Percentiles rank a stretch among this genome's conserved stretches.
phyloP scores from a whole-genome alignment of 305 asterid species.

The Fraxinus angustifolia region DNA sequence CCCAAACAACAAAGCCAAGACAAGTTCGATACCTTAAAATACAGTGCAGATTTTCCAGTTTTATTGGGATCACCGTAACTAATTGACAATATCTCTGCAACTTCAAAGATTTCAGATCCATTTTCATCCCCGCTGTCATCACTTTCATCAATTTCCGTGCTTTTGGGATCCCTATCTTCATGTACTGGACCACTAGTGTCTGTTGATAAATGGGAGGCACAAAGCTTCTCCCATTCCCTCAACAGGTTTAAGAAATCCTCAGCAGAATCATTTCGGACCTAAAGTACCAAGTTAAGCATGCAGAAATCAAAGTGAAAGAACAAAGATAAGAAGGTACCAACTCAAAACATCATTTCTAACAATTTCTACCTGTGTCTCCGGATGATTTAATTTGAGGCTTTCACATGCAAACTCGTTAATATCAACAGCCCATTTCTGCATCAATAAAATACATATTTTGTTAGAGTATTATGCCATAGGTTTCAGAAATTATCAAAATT shows the following conservation, averaged over 20 bases:
- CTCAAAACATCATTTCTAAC: background rate
- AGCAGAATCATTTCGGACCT: slow-evolving; percentile 69
- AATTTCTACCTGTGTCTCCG: slow-evolving; percentile 53
- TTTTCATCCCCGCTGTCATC: slow-evolving; percentile 16
- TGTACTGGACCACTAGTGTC: slow-evolving; percentile 11
- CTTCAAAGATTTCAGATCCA: slow-evolving; percentile 48
- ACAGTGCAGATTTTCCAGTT: slow-evolving; percentile 21
- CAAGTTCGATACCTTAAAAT: slow-evolving; percentile 45
- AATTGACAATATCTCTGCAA: slow-evolving; percentile 43
- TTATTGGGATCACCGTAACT: slow-evolving; percentile 55
- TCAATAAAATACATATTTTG: background rate
- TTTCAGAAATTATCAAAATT: background rate
- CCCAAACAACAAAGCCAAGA: background rate
- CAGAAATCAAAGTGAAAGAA: background rate
- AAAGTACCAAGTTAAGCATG: background rate
- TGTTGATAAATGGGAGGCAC: slow-evolving; percentile 30
- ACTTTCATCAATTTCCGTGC: background rate
- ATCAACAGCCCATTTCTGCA: slow-evolving; percentile 79
- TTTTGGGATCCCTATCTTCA: background rate
- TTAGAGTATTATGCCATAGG: background rate
- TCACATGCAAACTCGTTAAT: slow-evolving; percentile 52
- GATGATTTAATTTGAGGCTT: slow-evolving; percentile 60
- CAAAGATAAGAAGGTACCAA: background rate
- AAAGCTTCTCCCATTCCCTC: slow-evolving; percentile 65
- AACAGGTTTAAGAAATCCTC: slow-evolving; percentile 50